Conservation (phyloP, 2,329 filamentous ascomycete species). For the Plenodomus tracheiphilus region DNA sequence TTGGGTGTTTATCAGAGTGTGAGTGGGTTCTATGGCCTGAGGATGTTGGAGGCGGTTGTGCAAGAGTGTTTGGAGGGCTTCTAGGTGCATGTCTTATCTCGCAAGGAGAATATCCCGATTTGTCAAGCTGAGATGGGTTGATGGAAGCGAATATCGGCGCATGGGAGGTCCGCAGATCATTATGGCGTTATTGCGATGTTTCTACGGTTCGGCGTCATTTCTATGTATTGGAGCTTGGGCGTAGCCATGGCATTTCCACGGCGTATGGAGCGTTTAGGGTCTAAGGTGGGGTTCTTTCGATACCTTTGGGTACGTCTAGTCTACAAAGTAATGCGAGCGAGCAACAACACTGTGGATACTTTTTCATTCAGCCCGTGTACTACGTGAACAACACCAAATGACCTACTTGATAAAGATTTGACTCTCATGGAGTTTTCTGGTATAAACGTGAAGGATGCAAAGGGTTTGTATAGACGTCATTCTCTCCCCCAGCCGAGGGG, state of each 20-base stretch:
- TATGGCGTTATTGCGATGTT: neutral
- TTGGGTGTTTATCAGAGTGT: slow-evolving; percentile 74
- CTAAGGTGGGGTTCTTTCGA: neutral
- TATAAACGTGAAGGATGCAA: no score
- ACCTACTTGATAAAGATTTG: no score
- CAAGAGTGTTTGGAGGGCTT: slow-evolving; percentile 61
- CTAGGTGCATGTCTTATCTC: slow-evolving; percentile 7
- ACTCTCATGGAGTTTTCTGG: no score
- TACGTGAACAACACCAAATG: no score
- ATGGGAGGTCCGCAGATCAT: neutral
- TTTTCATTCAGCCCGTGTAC: no score
- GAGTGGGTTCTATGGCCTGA: slow-evolving; percentile 75
- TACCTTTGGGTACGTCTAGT: neutral
- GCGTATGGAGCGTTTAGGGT: neutral
- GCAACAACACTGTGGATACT: no score
- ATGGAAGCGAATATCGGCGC: neutral
- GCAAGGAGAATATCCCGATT: no score
- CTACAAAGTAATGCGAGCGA: neutral
- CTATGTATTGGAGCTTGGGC: neutral
- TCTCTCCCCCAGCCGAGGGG: neutral
- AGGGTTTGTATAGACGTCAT: neutral
- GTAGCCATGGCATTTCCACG: neutral
- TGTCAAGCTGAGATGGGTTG: neutral
- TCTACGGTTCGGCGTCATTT: neutral
- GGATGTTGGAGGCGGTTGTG: slow-evolving; percentile 78